Evolutionary conservation across 768 basidiomycete species (phyloP).

Genomic region (Panaeolus papilionaceus): DNA sequence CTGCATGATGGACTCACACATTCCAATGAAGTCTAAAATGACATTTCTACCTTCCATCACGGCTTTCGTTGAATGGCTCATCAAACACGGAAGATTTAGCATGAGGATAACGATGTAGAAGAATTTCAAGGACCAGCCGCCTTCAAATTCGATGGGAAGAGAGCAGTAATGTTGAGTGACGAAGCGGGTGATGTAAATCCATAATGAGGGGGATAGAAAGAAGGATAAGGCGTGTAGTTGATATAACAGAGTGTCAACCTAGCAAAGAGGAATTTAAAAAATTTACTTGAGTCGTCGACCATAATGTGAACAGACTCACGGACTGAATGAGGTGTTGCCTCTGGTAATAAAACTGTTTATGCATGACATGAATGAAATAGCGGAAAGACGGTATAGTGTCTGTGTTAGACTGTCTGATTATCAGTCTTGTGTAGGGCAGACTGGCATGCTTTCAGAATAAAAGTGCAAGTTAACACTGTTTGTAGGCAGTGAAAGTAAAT

Average conservation of each 20-base stretch:
- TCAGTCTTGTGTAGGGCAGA: background rate
- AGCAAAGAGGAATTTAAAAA: conserved; percentile 15
- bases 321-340: conserved; percentile 74
- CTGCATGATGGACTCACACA: conserved; percentile 53
- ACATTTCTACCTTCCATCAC: conserved; percentile 64
- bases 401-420: background rate
- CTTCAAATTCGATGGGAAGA: conserved; percentile 70
- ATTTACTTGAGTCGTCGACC: conserved; percentile 9
- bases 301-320: conserved; percentile 43
- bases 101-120: conserved; percentile 65
- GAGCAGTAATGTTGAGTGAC: conserved; percentile 69
- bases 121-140: conserved; percentile 69
- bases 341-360: conserved; percentile 67
- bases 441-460: background rate
- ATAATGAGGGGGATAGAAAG: conserved; percentile 74
- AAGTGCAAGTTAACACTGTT: background rate
- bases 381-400: background rate
- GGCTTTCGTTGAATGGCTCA: conserved; percentile 62
- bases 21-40: conserved; percentile 81
- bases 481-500: background rate
- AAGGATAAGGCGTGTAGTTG: conserved; percentile 80
- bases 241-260: conserved; percentile 77
- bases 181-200: conserved; percentile 59
- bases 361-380: conserved; percentile 54
- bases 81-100: conserved; percentile 65